Conservation (phyloP, 2,329 filamentous ascomycete genomes). For the Aspergillus quadrilineatus region DNA sequence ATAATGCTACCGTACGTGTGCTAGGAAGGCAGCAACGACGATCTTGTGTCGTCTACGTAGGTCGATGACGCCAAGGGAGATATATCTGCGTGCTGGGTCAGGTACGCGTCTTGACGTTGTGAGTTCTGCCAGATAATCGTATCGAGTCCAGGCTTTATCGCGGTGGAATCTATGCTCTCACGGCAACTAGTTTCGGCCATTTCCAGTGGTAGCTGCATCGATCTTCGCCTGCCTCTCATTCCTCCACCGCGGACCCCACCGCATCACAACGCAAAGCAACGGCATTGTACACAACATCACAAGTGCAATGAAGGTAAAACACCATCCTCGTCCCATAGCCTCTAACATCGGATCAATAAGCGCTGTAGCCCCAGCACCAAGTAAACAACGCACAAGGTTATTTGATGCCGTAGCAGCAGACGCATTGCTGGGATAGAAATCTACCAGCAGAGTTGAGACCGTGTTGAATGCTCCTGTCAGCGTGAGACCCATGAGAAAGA, state of each 20-base stretch:
- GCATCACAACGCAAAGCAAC: conserved; percentile 1
- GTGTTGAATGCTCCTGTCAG: conserved; percentile 45
- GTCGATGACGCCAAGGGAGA: too few species aligned
- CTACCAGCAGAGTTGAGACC: conserved; percentile 49
- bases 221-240: conserved; percentile 1
- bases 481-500: conserved; percentile 41
- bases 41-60: too few species aligned
- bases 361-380: conserved; percentile 46
- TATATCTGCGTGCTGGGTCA: too few species aligned
- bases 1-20: too few species aligned
- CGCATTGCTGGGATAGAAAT: conserved; percentile 43
- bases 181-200: too few species aligned
- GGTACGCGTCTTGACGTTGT: too few species aligned
- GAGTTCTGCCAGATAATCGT: too few species aligned
- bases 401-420: conserved; percentile 47
- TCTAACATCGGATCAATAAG: conserved; percentile 44
- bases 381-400: conserved; percentile 45
- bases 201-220: background rate
- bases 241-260: conserved; percentile 7
- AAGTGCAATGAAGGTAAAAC: conserved; percentile 12
- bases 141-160: too few species aligned
- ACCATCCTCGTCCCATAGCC: conserved; percentile 14
- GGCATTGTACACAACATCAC: conserved; percentile 9
- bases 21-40: too few species aligned
- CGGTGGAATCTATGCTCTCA: too few species aligned